Base-by-base conservation (phyloP, 2,329 filamentous ascomycete species). In the Neonectria neomacrospora region DNA sequence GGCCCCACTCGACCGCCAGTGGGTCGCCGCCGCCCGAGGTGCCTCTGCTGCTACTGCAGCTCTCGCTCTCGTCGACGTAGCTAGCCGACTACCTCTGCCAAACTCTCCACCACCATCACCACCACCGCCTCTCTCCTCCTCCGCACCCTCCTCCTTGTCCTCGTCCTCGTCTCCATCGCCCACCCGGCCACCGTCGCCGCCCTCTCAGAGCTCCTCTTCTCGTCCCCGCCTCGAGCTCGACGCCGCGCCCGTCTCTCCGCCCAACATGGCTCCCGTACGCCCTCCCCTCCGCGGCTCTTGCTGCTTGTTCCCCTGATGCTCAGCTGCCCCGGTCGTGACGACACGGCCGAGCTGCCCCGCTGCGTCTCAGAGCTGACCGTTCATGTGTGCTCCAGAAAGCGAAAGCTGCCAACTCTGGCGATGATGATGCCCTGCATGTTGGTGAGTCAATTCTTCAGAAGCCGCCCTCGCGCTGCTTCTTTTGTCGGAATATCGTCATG, bases 221-320 rank as follows among this genome's bases (percentile, higher is more conserved):
- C 44, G 67, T 44, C 68, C 70, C 54, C 70, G 69, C 65, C 58
- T 58, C 58, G 53, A 69, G 53, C 67, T 68, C 52, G 69, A 72
- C 67, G 59, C 71, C 66, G 67, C 71, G 61, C 67, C 73, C 54
- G 66, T 68, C 66, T 64, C 72, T 70, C 73, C 78, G 74, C 74
- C 76, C 80, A 84, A 79, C 72, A 87, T 87, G 85, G 81, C 85
- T 80, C 80, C 85, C 74, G 85, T 87, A 84, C 80, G 84, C 66
- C 60, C 65, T 63, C 63, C 59, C 68, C 67, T 54, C 63, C 68
- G 51, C 42, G 57, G 55, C 63, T 48, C 52, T 34, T 22, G 20
- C 32, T 37, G 44, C 44, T 16, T 42, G 45, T 32, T 45, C 55
- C 30, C 47, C 62, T 67, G 44, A 57, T 66, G 53, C 54, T 60